Evolutionary conservation across 352 stramenopile genomes (phyloP), one percentile per base, ranked within the genome.

Genomic region (Globisporangium irregulare): DNA sequence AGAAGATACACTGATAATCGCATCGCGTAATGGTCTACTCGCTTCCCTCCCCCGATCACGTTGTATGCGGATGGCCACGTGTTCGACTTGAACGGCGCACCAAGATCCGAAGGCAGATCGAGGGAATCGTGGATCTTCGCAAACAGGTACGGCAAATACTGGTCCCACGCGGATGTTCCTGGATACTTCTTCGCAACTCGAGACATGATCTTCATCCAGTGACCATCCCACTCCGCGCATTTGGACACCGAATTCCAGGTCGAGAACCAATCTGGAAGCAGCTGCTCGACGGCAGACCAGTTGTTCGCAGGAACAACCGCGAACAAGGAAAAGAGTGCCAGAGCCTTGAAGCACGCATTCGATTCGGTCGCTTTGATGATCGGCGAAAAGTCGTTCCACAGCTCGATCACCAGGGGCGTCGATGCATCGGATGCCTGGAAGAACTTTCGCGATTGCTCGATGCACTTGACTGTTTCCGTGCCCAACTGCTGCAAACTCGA

Each of bases 141-240:
- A 54, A 88, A 92, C 14, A 93, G 9, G 57, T 91, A 93, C 46
- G 80, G 68, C 29, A 89, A 62, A 34, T 83, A 78, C 12, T 75
- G 57, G 8, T 72, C 69, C 70, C 79, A 69, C 12, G 73, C 64
- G 2, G 54, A 18, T 10, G 69, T 74, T 54, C 70, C 57, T 1
- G 77, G 75, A 62, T 86, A 82, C 50, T 68, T 69, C 62, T 91
- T 93, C 20, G 70, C 72, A 14, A 89, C 69, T n/a, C 82, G 83
- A 54, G 81, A 83, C 32, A 93, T 67, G 22, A 93, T 64, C 64
- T 89, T 89, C 67, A 93, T 84, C 85, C 85, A 93, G 43, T 90
- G 83, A 8, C 79, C 77, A 53, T 93, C 82, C 85, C 85, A 93
- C 55, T 90, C 79, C 9, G 64, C 62, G 59, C 80, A 87, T 0